Conservation (phyloP, 192 early-diverging fungal genomes). For the Coemansia sp. region DNA sequence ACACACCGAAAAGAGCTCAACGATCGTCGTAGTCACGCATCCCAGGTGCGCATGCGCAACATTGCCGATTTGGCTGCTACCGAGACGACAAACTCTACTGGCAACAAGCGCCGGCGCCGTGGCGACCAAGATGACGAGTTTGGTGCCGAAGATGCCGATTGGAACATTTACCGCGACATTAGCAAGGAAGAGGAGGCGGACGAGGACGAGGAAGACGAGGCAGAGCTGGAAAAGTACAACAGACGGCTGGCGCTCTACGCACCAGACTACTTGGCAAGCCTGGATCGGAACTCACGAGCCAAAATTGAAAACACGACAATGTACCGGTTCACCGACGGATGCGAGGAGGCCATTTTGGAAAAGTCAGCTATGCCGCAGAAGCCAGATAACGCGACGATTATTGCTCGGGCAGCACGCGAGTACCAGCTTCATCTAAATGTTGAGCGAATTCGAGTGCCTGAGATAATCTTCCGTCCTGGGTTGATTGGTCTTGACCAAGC, state of each 20-base stretch:
- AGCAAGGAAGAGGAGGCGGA: slow-evolving; percentile 83
- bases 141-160: slow-evolving; percentile 91
- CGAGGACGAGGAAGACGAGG: slow-evolving; percentile 73
- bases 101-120: slow-evolving; percentile 46
- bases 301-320: slow-evolving; percentile 71
- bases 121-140: slow-evolving; percentile 78
- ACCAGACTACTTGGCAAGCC: slow-evolving; percentile 69
- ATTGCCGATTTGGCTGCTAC: slow-evolving; percentile 79
- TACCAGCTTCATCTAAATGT: slow-evolving; percentile 89
- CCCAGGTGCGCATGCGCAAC: slow-evolving; percentile 80
- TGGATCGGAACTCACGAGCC: slow-evolving; percentile 65
- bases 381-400: slow-evolving; percentile 43
- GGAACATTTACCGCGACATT: slow-evolving; percentile 89
- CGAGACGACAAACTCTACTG: slow-evolving; percentile 11
- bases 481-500: slow-evolving; percentile 87
- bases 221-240: slow-evolving; percentile 69
- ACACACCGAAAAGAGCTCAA: slow-evolving; percentile 73
- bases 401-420: slow-evolving; percentile 54
- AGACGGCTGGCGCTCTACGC: slow-evolving; percentile 70
- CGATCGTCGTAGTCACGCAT: slow-evolving; percentile 84
- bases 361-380: slow-evolving; percentile 59
- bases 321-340: slow-evolving; percentile 70
- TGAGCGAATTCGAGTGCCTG: slow-evolving; percentile 87
- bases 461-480: slow-evolving; percentile 85
- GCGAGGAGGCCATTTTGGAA: slow-evolving; percentile 47